Evolutionary conservation across 352 stramenopile species (phyloP), one percentile per base, ranked within the genome.

Genomic region (Ophiocytium majus): DNA sequence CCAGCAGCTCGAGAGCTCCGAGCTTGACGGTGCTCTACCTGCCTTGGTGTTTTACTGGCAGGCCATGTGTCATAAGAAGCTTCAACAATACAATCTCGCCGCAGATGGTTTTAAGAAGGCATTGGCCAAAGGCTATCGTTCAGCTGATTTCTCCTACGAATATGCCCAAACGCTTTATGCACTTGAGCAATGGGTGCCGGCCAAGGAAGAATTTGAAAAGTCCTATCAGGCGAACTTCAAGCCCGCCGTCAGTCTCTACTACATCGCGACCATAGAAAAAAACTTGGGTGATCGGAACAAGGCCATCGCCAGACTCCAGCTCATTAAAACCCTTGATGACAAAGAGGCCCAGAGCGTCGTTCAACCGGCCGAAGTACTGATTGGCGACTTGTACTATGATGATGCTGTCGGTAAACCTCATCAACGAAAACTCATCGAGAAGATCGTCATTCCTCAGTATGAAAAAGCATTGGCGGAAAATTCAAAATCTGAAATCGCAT

Each of bases 381-480:
- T 71, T 28, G 57, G 57, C 23, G 57, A 71, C 28, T 23, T 71
- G 23, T 71, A 71, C 28, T 28, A 23, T 28, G 57, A 71, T 23
- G 19, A 71, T 23, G 57, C 28, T 71, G 57, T 23, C 23, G 28
- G 28, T 23, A 71, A 28, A 23, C 57, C 19, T 23, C 19, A 71
- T 71, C 19, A 23, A 23, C 28, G 23, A 23, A 23, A 28, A 23
- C 28, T 28, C 19, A 28, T 71, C 28, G 57, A 71, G 28, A 71
- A 23, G 19, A 23, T 23, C 28, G 57, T 71, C 19, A 71, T 71
- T 71, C 57, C 57, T 71, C 57, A 71, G 57, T 71, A 71, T 71
- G 19, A 28, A 23, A 23, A 28, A 23, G 57, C 57, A 23, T 23
- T 71, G 23, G 57, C 57, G 19, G 57, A 23, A 28, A 71, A 71